Base-by-base conservation (phyloP, 768 basidiomycete species). In the Hemileccinum impolitum region DNA sequence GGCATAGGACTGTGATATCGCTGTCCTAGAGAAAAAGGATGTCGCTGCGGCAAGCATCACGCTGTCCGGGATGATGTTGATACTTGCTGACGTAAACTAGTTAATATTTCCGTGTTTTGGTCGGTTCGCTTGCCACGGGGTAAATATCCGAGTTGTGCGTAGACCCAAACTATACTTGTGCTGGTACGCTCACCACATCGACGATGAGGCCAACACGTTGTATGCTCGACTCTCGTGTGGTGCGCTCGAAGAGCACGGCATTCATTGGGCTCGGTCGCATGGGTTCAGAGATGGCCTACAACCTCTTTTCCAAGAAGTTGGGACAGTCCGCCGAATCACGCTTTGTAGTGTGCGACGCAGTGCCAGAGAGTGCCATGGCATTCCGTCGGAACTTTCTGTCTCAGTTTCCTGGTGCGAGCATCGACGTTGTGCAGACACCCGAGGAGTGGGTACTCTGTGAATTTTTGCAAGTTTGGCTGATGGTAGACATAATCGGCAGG, bases 231-330 rank as follows among this genome's bases (percentile, higher is more conserved):
- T 67, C 67, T 34, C 57, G 63, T 11, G 54, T 63, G 6, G 43
- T 62, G 34, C 78, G 81, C 32, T 60, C 68, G 18, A 78, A 72
- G 45, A 80, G 75, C 63, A 80, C 83, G 30, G 83, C 81, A 45
- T 93, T 94, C 71, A 85, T 94, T 45, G 91, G 92, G 9, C 79
- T 94, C 12, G 91, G 91, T 35, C 78, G 84, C 38, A 94, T 94
- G 91, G 91, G 91, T 36, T 81, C 80, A 38, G 85, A 90, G 66
- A 94, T 94, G 92, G 79, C 82, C 13, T 77, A 75, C 66, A 94
- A 94, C 67, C 77, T 93, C 43, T 90, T 92, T 72, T 83, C 84
- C 0, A 90, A 89, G 65, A 77, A 78, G 54, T 71, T 81, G 50
- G 72, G 75, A n/a, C 70, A 78, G 37, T 67, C 71, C 34, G 53